phyloP scores from a whole-genome alignment of 2,329 filamentous ascomycete genomes.

The Nigrograna mackinnonii region DNA sequence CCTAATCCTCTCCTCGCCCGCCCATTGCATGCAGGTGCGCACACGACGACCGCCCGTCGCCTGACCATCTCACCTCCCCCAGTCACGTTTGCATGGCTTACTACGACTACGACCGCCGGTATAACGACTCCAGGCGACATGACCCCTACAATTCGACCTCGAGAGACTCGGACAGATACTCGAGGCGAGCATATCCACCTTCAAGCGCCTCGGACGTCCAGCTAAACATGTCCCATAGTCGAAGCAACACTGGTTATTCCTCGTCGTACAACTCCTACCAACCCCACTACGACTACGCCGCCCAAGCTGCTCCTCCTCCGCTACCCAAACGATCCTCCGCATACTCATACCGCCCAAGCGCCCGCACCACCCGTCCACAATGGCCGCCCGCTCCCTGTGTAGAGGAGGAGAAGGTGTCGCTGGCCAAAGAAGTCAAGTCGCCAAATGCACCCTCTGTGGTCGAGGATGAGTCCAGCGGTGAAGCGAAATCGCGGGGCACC shows the following conservation, averaged over 20 bases:
- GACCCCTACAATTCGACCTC: constrained; percentile 25
- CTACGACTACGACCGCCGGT: constrained; percentile 23
- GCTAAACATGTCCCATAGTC: constrained; percentile 25
- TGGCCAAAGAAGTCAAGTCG: constrained; percentile 63
- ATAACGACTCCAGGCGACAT: constrained; percentile 24
- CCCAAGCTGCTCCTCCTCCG: constrained; percentile 21
- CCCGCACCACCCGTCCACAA: constrained; percentile 10
- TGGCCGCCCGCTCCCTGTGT: constrained; percentile 67
- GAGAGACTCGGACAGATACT: constrained; percentile 25
- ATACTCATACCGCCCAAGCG: constrained; percentile 16
- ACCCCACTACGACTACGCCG: constrained; percentile 26
- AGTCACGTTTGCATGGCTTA: constrained; percentile 20
- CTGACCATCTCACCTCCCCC: background rate
- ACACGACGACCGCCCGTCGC: background rate
- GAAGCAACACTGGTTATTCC: constrained; percentile 15
- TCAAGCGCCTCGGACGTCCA: constrained; percentile 15
- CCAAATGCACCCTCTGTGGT: constrained; percentile 23
- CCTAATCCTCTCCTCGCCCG: background rate
- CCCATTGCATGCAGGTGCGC: background rate
- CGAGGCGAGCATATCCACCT: constrained; percentile 16
- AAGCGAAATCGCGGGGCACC: constrained; percentile 64
- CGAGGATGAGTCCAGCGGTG: constrained; percentile 51
- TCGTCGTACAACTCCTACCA: constrained; percentile 29
- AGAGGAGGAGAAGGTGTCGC: constrained; percentile 68
- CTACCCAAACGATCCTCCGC: constrained; percentile 17